These are phyloP conservation scores for Fusarium sterilihyphosum DNA, from an alignment of 2,329 filamentous ascomycete species.

Conservation along the genomic window DNA sequence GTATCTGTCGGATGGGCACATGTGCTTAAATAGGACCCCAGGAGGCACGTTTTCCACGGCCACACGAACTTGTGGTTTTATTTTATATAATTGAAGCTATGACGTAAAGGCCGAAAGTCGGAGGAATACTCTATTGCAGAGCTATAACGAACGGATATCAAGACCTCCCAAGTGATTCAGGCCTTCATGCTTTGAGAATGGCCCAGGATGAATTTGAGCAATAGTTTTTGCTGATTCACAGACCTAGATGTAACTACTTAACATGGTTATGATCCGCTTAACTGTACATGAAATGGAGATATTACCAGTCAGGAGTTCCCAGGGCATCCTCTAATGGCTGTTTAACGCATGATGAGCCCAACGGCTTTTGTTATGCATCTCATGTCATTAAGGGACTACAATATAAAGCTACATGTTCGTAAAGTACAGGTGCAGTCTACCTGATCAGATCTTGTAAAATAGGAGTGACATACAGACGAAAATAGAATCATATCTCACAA, in stretches of 20 bases:
- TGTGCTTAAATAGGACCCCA: background rate
- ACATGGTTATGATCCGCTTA: accelerated
- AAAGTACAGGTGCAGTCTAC: too few relatives aligned
- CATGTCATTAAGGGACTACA: background rate
- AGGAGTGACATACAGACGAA: background rate
- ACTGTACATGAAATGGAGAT: background rate
- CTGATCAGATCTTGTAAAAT: background rate
- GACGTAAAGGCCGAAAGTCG: background rate
- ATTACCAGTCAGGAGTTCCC: background rate
- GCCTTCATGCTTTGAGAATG: too few relatives aligned
- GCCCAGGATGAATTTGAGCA: background rate
- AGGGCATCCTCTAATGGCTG: background rate
- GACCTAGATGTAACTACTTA: background rate
- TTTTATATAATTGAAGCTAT: background rate
- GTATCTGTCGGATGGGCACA: background rate
- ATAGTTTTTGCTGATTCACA: background rate
- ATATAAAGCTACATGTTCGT: background rate
- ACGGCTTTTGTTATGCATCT: background rate
- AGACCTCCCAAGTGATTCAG: background rate
- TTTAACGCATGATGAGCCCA: background rate
- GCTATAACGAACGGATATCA: background rate
- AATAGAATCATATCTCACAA: background rate
- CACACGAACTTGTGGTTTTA: background rate
- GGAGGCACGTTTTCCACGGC: background rate
- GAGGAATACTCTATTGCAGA: background rate